phyloP scores from a whole-genome alignment of 495 filamentous ascomycete species.

The Penicillium cosmopolitanum region DNA sequence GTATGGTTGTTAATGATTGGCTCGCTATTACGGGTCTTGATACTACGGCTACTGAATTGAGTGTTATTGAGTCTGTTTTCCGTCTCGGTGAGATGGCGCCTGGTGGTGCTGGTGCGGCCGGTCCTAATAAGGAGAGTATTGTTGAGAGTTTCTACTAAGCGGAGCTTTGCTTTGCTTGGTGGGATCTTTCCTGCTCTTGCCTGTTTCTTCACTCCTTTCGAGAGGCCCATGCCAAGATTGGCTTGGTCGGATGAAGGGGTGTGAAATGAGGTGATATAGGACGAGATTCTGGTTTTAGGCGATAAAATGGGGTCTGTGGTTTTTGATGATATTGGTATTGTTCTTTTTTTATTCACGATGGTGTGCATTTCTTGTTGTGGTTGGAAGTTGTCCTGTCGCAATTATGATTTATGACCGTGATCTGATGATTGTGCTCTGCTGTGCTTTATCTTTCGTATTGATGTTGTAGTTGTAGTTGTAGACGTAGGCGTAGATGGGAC shows the following conservation, averaged over 20 bases:
- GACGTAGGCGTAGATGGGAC: too few relatives aligned
- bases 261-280: neutral
- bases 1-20: constrained; percentile 99
- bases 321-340: neutral
- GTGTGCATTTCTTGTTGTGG: constrained; percentile 1
- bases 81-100: constrained; percentile 75
- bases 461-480: too few relatives aligned
- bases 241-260: too few relatives aligned
- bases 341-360: constrained; percentile 1
- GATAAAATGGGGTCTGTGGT: neutral
- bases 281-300: constrained; percentile 2
- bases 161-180: constrained; percentile 1
- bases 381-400: neutral
- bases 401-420: constrained; percentile 21
- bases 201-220: too few relatives aligned
- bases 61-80: constrained; percentile 95
- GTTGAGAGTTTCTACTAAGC: constrained; percentile 95
- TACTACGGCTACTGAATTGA: constrained; percentile 95
- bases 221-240: too few relatives aligned
- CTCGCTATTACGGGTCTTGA: constrained; percentile 95
- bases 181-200: too few relatives aligned
- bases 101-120: constrained; percentile 63
- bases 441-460: neutral
- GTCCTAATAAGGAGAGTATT: constrained; percentile 91
- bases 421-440: neutral